These are phyloP conservation scores for Eragrostis nindensis DNA, from an alignment of 176 grass and related monocot species.

Conservation along the genomic window DNA sequence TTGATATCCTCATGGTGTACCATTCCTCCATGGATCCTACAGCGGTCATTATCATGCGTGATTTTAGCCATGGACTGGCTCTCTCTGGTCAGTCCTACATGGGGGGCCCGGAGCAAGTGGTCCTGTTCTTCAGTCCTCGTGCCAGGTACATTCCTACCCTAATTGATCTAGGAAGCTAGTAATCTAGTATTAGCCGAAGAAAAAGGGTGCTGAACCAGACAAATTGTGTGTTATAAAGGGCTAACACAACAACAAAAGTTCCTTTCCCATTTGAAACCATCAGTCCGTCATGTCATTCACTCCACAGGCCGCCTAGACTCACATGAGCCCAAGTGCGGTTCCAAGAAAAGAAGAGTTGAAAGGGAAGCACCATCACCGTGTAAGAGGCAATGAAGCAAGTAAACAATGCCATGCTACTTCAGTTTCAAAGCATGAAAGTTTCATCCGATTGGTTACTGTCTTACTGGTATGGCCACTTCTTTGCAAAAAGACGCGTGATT, in stretches of 20 bases:
- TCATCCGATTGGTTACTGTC: neutral
- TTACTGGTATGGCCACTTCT: neutral
- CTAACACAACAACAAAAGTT: slow-evolving; percentile 28
- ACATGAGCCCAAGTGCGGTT: no score
- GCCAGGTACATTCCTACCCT: slow-evolving; percentile 18
- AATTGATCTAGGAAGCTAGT: slow-evolving; percentile 16
- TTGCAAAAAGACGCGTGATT: neutral
- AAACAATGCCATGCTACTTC: no score
- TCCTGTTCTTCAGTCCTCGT: slow-evolving; percentile 22
- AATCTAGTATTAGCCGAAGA: slow-evolving; percentile 34
- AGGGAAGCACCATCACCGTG: no score
- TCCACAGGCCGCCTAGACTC: no score
- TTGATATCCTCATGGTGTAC: neutral
- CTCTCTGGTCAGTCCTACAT: neutral
- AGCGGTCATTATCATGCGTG: slow-evolving; percentile 30
- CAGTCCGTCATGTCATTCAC: no score
- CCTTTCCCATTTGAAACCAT: no score
- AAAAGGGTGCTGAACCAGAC: slow-evolving; percentile 30
- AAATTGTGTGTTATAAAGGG: slow-evolving; percentile 39
- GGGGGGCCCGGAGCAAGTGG: slow-evolving; percentile 6
- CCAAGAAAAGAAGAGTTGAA: no score
- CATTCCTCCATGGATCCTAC: slow-evolving; percentile 23
- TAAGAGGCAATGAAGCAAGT: no score
- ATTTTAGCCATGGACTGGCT: slow-evolving; percentile 23
- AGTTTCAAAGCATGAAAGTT: no score